These are phyloP conservation scores for Solanum medicagineum DNA, from an alignment of 257 asterid species.

Conservation along the genomic window DNA sequence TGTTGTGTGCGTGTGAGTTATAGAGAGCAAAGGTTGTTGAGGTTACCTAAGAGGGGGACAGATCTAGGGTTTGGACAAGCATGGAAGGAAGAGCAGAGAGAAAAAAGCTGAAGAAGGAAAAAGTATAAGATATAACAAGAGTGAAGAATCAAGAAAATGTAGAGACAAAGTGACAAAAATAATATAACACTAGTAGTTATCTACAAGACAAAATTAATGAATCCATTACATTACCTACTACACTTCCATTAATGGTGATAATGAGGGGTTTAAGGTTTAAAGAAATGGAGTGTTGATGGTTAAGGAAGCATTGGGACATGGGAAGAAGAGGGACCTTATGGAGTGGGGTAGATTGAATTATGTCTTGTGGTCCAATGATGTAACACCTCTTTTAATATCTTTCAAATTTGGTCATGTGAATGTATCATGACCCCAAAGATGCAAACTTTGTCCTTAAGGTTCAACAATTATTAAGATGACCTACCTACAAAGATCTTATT, in stretches of 20 bases:
- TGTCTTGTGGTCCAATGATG: slow-evolving; percentile 68
- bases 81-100: slow-evolving; percentile 17
- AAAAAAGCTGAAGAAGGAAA: slow-evolving; percentile 5
- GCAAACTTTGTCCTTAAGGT: slow-evolving; percentile 3
- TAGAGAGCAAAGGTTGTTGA: slow-evolving; percentile 2
- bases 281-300: slow-evolving; percentile 22
- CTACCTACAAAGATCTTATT: not conserved
- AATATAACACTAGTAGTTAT: not conserved
- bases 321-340: not conserved
- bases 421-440: slow-evolving; percentile 7
- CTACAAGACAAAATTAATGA: not conserved
- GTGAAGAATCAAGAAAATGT: not conserved
- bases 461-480: not conserved
- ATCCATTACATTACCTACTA: not conserved
- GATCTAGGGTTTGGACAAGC: slow-evolving; percentile 91
- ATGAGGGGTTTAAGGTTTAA: not conserved
- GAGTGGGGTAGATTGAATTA: slow-evolving; percentile 8
- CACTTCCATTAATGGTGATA: not conserved
- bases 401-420: slow-evolving; percentile 9
- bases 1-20: slow-evolving; percentile 9
- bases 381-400: slow-evolving; percentile 18
- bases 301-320: slow-evolving; percentile 42
- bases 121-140: slow-evolving; percentile 12
- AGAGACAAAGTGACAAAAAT: not conserved
- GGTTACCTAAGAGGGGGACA: slow-evolving; percentile 61